Percentiles rank a stretch among this genome's conserved stretches.
Conservation (phyloP, 257 asterid species). For the Haberlea rhodopensis region DNA sequence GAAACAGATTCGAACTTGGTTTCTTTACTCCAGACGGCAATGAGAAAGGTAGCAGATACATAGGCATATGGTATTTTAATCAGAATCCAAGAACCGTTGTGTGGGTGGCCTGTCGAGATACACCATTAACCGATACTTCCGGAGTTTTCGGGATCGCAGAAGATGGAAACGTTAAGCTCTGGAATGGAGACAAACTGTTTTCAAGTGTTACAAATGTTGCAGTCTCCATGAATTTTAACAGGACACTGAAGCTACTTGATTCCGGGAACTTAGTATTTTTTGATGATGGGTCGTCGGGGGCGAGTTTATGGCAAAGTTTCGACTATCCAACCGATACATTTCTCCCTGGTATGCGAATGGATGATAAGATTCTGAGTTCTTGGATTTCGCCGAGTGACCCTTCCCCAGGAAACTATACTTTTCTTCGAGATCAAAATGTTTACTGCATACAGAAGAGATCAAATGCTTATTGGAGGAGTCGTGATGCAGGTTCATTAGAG, state of each 20-base stretch:
- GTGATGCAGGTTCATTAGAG: background rate
- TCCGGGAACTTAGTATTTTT: conserved; percentile 42
- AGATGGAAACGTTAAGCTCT: conserved; percentile 36
- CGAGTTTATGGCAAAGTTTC: conserved; percentile 43
- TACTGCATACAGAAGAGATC: conserved; percentile 6
- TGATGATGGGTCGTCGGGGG: conserved; percentile 27
- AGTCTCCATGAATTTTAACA: background rate
- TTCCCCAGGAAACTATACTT: conserved; percentile 8
- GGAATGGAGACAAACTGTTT: background rate
- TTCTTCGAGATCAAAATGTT: conserved; percentile 20
- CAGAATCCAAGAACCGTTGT: conserved; percentile 29
- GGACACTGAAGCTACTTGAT: conserved; percentile 38
- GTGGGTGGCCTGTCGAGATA: conserved; percentile 46
- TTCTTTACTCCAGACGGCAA: conserved; percentile 29
- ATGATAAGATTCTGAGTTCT: conserved; percentile 3
- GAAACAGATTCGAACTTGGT: conserved; percentile 40
- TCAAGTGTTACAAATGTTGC: background rate
- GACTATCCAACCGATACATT: conserved; percentile 39
- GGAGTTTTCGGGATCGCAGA: conserved; percentile 22
- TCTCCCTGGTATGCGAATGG: conserved; percentile 46
- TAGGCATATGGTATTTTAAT: conserved; percentile 47
- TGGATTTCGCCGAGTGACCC: conserved; percentile 31
- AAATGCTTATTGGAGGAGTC: conserved; percentile 26
- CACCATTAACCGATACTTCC: background rate
- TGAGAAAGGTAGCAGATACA: conserved; percentile 14